Conservation (phyloP, 179 eudicot genomes). For the Heliamphora ciliata region DNA sequence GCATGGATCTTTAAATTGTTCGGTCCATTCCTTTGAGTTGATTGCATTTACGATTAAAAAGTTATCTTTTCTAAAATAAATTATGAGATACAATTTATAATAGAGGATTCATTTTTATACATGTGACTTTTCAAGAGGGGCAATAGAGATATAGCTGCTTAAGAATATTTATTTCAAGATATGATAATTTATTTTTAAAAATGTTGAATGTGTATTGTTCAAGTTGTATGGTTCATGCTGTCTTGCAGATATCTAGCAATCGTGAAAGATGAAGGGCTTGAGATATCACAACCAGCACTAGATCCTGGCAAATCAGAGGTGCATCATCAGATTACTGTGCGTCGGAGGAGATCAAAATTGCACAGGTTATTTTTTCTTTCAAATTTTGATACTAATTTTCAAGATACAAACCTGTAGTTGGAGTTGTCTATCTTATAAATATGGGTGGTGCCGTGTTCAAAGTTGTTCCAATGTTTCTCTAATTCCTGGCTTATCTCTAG, state of each 20-base stretch:
- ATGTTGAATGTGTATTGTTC: background rate
- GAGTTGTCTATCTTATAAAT: background rate
- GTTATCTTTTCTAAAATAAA: background rate
- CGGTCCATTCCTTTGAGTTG: background rate
- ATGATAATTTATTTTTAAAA: background rate
- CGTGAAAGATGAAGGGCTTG: conserved; percentile 70
- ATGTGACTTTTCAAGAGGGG: background rate
- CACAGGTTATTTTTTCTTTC: conserved; percentile 52
- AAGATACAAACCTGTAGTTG: background rate
- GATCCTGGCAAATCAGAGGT: conserved; percentile 59
- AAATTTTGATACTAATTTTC: background rate
- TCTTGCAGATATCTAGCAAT: conserved; percentile 59
- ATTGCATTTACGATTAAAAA: background rate
- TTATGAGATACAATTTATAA: too few species aligned
- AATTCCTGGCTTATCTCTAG: background rate
- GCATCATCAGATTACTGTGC: conserved; percentile 85
- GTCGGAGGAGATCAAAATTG: conserved; percentile 44
- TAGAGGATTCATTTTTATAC: background rate
- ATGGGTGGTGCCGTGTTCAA: background rate
- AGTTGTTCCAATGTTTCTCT: background rate
- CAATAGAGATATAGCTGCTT: background rate
- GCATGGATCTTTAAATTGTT: background rate
- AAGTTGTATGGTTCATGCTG: conserved; percentile 27
- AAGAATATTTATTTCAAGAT: background rate
- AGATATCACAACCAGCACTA: conserved; percentile 93